phyloP scores from a whole-genome alignment of 176 grass and related monocot species.

The Zoysia pacifica region DNA sequence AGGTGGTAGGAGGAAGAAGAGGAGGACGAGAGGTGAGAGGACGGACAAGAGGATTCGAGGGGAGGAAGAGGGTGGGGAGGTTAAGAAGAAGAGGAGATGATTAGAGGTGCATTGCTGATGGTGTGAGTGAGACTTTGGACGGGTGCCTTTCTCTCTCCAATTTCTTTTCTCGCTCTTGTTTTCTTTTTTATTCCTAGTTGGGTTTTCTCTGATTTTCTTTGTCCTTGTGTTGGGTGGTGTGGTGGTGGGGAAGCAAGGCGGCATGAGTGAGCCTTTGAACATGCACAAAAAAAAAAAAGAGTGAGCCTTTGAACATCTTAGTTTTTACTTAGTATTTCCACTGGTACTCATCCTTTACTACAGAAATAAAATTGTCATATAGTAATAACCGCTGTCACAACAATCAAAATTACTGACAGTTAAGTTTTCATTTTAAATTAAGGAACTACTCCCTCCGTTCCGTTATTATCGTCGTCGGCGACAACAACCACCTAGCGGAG shows the following conservation, averaged over 20 bases:
- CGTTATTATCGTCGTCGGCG: too few species aligned
- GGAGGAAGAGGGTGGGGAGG: slow-evolving; percentile 43
- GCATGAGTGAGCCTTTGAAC: background rate
- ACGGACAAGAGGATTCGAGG: slow-evolving; percentile 29
- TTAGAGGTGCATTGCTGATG: slow-evolving; percentile 42
- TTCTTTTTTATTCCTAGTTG: background rate
- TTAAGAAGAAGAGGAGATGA: slow-evolving; percentile 35
- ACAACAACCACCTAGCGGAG: too few species aligned
- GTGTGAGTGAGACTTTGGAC: slow-evolving; percentile 49
- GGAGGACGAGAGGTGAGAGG: background rate
- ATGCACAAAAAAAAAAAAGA: too few species aligned
- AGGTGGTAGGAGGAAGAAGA: background rate
- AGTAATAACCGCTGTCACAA: background rate
- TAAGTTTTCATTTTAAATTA: background rate
- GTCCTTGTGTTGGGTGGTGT: slow-evolving; percentile 30
- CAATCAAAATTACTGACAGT: background rate
- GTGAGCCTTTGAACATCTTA: too few species aligned
- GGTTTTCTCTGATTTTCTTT: slow-evolving; percentile 2
- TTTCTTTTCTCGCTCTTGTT: slow-evolving; percentile 15
- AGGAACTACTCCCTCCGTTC: too few species aligned
- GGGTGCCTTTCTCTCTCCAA: slow-evolving; percentile 31
- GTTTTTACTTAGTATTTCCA: too few species aligned
- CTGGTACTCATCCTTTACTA: background rate
- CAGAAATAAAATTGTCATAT: background rate
- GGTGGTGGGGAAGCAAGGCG: slow-evolving; percentile 14